phyloP scores from a whole-genome alignment of 257 asterid genomes.

The Coffea canephora region DNA sequence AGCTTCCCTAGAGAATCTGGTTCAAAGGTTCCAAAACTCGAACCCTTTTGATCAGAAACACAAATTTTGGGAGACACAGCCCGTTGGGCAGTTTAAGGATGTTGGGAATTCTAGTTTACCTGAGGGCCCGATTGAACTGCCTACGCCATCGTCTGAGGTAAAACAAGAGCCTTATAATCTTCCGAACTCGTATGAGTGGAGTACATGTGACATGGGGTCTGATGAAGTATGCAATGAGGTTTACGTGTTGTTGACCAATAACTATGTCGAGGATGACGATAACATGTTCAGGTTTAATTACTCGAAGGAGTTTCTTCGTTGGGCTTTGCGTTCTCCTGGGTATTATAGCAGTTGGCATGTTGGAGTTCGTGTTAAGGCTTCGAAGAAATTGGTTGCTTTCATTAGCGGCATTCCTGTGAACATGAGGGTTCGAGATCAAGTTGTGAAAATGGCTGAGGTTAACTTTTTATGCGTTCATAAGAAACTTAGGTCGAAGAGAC shows the following conservation, averaged over 20 bases:
- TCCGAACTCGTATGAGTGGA: conserved; percentile 80
- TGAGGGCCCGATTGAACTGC: conserved; percentile 81
- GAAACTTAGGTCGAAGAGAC: conserved; percentile 87
- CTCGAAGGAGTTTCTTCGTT: conserved; percentile 83
- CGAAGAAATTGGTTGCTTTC: conserved; percentile 80
- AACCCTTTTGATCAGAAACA: conserved; percentile 42
- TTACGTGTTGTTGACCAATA: conserved; percentile 58
- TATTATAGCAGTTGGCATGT: conserved; percentile 73
- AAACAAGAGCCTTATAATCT: conserved; percentile 88
- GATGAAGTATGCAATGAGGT: conserved; percentile 77
- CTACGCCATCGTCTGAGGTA: conserved; percentile 67
- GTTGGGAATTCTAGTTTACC: conserved; percentile 60
- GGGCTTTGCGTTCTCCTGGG: conserved; percentile 90
- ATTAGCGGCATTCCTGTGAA: conserved; percentile 85
- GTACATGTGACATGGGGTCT: conserved; percentile 70
- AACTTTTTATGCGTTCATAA: conserved; percentile 83
- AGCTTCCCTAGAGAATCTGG: conserved; percentile 31
- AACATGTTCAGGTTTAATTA: conserved; percentile 84
- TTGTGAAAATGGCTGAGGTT: conserved; percentile 76
- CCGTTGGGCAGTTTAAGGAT: conserved; percentile 89
- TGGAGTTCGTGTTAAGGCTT: conserved; percentile 75
- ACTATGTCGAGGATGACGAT: conserved; percentile 83
- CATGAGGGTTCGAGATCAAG: conserved; percentile 63
- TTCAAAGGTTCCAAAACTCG: conserved; percentile 38
- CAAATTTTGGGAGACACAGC: conserved; percentile 93